Percentiles rank a stretch among this genome's conserved stretches.
Evolutionary conservation across 352 stramenopile species (phyloP).

Genomic region (Globisporangium cylindrosporum): DNA sequence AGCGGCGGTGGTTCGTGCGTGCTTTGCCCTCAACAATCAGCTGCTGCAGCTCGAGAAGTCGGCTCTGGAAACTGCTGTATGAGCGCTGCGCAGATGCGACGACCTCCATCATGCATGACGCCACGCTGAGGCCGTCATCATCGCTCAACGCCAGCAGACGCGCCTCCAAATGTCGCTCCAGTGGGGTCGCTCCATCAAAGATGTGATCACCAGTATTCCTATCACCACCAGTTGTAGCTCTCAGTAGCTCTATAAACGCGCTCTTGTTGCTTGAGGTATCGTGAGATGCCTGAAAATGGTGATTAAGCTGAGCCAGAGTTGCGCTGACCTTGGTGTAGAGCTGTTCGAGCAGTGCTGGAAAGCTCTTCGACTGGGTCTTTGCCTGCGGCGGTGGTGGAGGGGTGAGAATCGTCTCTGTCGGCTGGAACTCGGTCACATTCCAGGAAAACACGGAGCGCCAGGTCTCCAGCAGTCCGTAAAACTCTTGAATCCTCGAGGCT

Average conservation of each 20-base stretch:
- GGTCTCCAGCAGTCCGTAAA: slow-evolving; percentile 10
- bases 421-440: background rate
- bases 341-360: slow-evolving; percentile 8
- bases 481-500: slow-evolving; percentile 22
- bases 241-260: slow-evolving; percentile 5
- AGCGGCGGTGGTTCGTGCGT: slow-evolving; percentile 58
- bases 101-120: slow-evolving; percentile 61
- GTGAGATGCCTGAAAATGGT: slow-evolving; percentile 5
- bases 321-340: background rate
- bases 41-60: slow-evolving; percentile 29
- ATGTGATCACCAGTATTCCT: background rate
- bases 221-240: background rate
- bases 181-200: background rate
- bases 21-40: slow-evolving; percentile 39
- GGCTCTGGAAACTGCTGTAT: slow-evolving; percentile 28
- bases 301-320: background rate
- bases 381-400: background rate
- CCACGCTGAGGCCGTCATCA: slow-evolving; percentile 53
- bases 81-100: slow-evolving; percentile 41
- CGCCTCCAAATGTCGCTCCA: slow-evolving; percentile 5
- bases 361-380: background rate
- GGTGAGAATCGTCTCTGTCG: background rate
- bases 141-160: slow-evolving; percentile 45
- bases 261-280: background rate
- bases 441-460: background rate